phyloP scores from a whole-genome alignment of 2,329 filamentous ascomycete genomes.

The Aspergillus fischeri region DNA sequence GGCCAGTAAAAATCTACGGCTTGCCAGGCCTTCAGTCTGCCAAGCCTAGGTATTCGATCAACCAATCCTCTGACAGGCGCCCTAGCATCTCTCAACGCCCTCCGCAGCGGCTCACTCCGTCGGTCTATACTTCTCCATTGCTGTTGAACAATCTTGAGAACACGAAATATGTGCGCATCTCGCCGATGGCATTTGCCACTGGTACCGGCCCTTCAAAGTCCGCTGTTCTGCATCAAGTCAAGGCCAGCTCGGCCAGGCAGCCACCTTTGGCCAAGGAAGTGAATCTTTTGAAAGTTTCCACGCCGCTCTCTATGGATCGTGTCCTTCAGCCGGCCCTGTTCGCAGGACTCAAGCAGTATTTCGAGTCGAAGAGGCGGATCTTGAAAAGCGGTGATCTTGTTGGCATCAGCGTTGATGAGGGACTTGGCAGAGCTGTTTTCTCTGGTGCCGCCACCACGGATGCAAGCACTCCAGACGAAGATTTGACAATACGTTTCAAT shows the following conservation, averaged over 20 bases:
- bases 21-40: conserved; percentile 62
- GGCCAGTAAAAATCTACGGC: conserved; percentile 83
- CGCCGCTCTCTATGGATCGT: conserved; percentile 80
- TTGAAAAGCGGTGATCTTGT: conserved; percentile 85
- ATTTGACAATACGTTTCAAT: conserved; percentile 49
- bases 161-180: conserved; percentile 73
- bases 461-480: conserved; percentile 66
- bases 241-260: conserved; percentile 41
- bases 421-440: conserved; percentile 75
- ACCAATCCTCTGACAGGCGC: conserved; percentile 46
- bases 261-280: conserved; percentile 70
- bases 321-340: conserved; percentile 81
- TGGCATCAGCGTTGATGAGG: conserved; percentile 82
- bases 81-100: conserved; percentile 52
- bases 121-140: conserved; percentile 76
- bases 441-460: conserved; percentile 56
- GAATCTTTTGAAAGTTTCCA: conserved; percentile 81
- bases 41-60: conserved; percentile 54
- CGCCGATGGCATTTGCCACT: conserved; percentile 47
- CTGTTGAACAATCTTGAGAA: conserved; percentile 80
- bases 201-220: conserved; percentile 49
- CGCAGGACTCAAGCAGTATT: conserved; percentile 80
- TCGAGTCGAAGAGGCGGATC: conserved; percentile 75
- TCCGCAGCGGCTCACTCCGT: conserved; percentile 50
- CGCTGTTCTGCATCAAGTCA: conserved; percentile 51